phyloP scores from a whole-genome alignment of 2,329 filamentous ascomycete species.

The Alternaria sp. region DNA sequence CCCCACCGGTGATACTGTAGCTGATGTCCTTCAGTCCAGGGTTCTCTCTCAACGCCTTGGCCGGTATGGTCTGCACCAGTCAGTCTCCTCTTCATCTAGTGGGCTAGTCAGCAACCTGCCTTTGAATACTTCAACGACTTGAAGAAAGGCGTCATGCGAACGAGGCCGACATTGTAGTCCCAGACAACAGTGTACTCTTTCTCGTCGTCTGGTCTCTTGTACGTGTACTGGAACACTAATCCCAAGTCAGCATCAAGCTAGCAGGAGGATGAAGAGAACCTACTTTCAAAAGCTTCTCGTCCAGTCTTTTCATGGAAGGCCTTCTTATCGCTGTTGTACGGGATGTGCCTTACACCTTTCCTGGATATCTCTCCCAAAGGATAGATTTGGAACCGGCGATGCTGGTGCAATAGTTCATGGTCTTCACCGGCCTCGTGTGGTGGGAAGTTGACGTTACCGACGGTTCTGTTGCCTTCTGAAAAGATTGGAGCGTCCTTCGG shows the following conservation, averaged over 20 bases:
- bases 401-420: constrained; percentile 61
- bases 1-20: constrained; percentile 92
- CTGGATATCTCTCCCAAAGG: constrained; percentile 65
- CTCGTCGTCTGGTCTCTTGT: constrained; percentile 69
- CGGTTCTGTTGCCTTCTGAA: constrained; percentile 62
- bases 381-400: constrained; percentile 69
- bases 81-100: constrained; percentile 10
- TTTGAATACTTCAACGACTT: constrained; percentile 88
- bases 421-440: constrained; percentile 70
- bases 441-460: constrained; percentile 73
- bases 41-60: constrained; percentile 74
- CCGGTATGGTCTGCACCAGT: constrained; percentile 75
- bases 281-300: constrained; percentile 87
- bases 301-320: constrained; percentile 85
- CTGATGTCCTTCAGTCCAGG: constrained; percentile 86
- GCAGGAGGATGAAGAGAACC: constrained; percentile 19
- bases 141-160: constrained; percentile 93
- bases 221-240: constrained; percentile 83
- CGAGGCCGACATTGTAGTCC: constrained; percentile 95
- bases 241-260: constrained; percentile 12
- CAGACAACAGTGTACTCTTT: constrained; percentile 82
- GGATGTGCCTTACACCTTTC: constrained; percentile 70
- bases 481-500: constrained; percentile 70
- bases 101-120: constrained; percentile 57
- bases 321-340: constrained; percentile 95